Evolutionary conservation across 192 early-diverging fungal species (phyloP), one percentile per base, ranked within the genome.

Genomic region (Cladochytrium replicatum): DNA sequence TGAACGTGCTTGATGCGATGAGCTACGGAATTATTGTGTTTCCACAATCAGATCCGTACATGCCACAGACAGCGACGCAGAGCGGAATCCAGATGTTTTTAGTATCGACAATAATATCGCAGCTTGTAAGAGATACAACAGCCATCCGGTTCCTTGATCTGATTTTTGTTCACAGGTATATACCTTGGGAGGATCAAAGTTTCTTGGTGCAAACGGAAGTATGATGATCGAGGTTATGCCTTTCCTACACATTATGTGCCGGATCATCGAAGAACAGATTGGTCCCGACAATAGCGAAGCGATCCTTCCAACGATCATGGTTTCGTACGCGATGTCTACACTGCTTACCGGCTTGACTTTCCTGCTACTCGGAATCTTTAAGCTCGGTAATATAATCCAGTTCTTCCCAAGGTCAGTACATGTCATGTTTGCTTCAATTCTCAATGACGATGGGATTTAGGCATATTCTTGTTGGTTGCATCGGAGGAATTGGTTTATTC

Each of bases 81-180:
- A 80, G 81, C 52, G 95, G 95, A 22, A 90, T 97, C 46, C 89
- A 89, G 41, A 97, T 97, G 86, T 97, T 89, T 57, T 81, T 97
- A 66, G 84, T 91, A 1, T 83, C n/a, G n/a, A n/a, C n/a, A n/a
- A n/a, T n/a, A n/a, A n/a, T n/a, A n/a, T n/a, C n/a, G n/a, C n/a
- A n/a, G n/a, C n/a, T n/a, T n/a, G n/a, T n/a, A n/a, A n/a, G n/a
- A n/a, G 61, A 19, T 64, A 69, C 11, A 29, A 72, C 43, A 58
- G 75, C 8, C 52, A 67, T 1, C 70, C 71, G 42, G 32, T 77
- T 6, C n/a, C n/a, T n/a, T n/a, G n/a, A n/a, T n/a, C n/a, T n/a
- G n/a, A n/a, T n/a, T n/a, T n/a, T n/a, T n/a, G n/a, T n/a, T n/a
- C n/a, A n/a, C n/a, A n/a, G n/a, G 60, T 68, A 5, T 72, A 56